phyloP scores from a whole-genome alignment of 805 yeast genomes.

The Saturnispora quitensis region DNA sequence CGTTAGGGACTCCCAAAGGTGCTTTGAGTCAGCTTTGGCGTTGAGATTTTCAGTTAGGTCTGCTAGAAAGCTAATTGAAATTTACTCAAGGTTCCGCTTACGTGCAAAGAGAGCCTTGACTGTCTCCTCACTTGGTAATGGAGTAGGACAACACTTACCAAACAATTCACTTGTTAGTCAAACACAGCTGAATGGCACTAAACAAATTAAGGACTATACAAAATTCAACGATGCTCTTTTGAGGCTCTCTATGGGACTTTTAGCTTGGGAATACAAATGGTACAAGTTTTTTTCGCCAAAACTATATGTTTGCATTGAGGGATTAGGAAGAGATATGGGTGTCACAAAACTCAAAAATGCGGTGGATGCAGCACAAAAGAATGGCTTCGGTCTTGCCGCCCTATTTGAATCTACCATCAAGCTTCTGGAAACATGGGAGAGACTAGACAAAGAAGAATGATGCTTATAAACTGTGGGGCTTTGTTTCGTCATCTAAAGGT shows the following conservation, averaged over 20 bases:
- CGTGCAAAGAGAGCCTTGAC: constrained; percentile 5
- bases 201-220: constrained; percentile 2
- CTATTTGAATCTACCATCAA: constrained; percentile 44
- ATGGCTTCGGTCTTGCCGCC: constrained; percentile 46
- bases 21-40: constrained; percentile 64
- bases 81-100: constrained; percentile 30
- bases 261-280: constrained; percentile 99
- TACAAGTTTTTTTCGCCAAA: constrained; percentile 80
- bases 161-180: constrained; percentile 1
- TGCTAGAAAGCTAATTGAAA: constrained; percentile 62
- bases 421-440: constrained; percentile 36
- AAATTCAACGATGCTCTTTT: constrained; percentile 49
- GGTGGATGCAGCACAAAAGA: constrained; percentile 42
- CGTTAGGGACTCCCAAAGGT: constrained; percentile 76
- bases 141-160: constrained; percentile 18
- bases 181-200: not conserved
- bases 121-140: constrained; percentile 8
- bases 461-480: not conserved
- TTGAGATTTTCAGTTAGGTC: constrained; percentile 76
- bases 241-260: constrained; percentile 60
- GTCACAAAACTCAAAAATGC: constrained; percentile 65
- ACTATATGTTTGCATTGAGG: constrained; percentile 46
- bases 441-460: constrained; percentile 27
- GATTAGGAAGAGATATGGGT: constrained; percentile 68
- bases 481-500: not conserved